Base-by-base conservation (phyloP, 208 protist genomes). In the Leishmania turanica region DNA sequence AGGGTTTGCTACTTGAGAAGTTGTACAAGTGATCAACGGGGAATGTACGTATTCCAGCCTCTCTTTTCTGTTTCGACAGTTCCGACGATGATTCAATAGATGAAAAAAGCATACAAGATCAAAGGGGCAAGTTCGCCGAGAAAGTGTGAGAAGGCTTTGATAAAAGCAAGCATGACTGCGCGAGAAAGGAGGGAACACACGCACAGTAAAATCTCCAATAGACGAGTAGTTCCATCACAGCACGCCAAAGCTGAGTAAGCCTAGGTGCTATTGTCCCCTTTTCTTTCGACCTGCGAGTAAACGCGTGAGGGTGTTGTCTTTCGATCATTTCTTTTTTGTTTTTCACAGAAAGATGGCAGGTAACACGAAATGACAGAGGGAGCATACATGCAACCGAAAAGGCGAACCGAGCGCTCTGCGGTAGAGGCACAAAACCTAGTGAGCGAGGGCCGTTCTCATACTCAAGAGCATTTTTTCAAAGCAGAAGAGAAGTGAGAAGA, bases 381-480 rank as follows among this genome's bases (percentile, higher is more conserved):
- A 19, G 5, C 72, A 21, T 78, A 51, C 9, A 73, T 42, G 13
- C 54, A 15, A 15, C 40, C 31, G 19, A 24, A 74, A 74, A 31
- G 13, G 11, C 17, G 51, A 51, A 72, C 19, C 21, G 45, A 53
- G 24, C 2, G 42, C 31, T 73, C 45, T 51, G 21, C 11, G 45
- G 51, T 19, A 81, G 27, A 42, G 54, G 54, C 11, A 42, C 51
- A 74, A 40, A 31, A 70, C 17, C 13, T 3, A 17, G 51, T 24
- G n/a, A 65, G 27, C 45, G 64, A 70, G 51, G 27, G 45, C 40
- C 34, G 2, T 47, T 53, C 69, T 37, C 53, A 58, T 65, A 51
- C 69, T 54, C 69, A 31, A 53, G 27, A 56, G 74, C 17, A 53
- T 49, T 66, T 77, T 47, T 68, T 40, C 62, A 68, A 40, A 68